phyloP scores from a whole-genome alignment of 2,329 filamentous ascomycete species.

The Paradendryphiella salina region DNA sequence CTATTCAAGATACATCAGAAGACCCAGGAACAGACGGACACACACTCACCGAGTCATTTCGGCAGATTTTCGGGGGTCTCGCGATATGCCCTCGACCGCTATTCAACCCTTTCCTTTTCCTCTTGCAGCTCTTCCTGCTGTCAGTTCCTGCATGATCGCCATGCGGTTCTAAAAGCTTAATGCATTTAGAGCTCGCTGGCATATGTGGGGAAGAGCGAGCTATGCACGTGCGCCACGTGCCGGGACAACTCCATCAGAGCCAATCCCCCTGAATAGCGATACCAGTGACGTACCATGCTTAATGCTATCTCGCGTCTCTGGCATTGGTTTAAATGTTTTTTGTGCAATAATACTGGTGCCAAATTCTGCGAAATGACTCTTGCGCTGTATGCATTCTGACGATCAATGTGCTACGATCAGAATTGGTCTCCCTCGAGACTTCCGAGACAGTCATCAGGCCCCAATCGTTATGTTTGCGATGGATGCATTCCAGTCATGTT shows the following conservation, averaged over 20 bases:
- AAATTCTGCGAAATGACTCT: background rate
- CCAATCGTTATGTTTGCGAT: background rate
- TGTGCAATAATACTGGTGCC: background rate
- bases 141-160: conserved; percentile 39
- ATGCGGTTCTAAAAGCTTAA: conserved; percentile 46
- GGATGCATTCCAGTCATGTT: background rate
- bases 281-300: background rate
- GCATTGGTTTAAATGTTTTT: background rate
- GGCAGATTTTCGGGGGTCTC: conserved; percentile 39
- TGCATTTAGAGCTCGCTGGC: conserved; percentile 29
- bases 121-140: conserved; percentile 30
- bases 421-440: background rate
- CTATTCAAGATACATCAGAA: background rate
- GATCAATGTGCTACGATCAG: background rate
- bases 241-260: conserved; percentile 1
- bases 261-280: conserved; percentile 1
- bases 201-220: conserved; percentile 35
- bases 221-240: conserved; percentile 33
- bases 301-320: background rate
- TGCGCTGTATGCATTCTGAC: background rate
- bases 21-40: conserved; percentile 6
- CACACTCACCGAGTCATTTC: conserved; percentile 9
- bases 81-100: conserved; percentile 8
- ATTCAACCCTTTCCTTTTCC: conserved; percentile 19
- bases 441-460: background rate